These are phyloP conservation scores for Fusarium floridanum DNA, from an alignment of 2,329 filamentous ascomycete species.

Conservation along the genomic window DNA sequence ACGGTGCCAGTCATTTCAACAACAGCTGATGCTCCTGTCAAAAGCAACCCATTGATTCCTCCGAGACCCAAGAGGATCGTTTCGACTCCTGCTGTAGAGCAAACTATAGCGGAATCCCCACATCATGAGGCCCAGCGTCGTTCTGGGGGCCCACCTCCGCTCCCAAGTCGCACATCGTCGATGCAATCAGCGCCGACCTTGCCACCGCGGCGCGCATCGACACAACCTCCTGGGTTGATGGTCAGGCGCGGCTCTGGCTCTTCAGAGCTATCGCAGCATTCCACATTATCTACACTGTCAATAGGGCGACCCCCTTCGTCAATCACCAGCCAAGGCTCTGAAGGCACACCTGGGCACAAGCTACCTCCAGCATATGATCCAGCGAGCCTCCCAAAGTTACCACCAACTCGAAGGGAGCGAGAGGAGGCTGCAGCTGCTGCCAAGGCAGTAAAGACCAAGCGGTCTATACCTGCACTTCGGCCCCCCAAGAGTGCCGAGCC, in stretches of 20 bases:
- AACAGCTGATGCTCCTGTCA: slow-evolving; percentile 29
- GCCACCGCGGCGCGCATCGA: slow-evolving; percentile 63
- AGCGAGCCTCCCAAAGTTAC: slow-evolving; percentile 69
- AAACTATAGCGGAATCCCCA: slow-evolving; percentile 14
- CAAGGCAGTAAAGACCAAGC: slow-evolving; percentile 38
- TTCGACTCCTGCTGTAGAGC: slow-evolving; percentile 20
- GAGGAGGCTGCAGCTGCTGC: slow-evolving; percentile 57
- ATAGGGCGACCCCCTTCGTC: slow-evolving; percentile 61
- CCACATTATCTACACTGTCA: slow-evolving; percentile 66
- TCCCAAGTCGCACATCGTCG: slow-evolving; percentile 51
- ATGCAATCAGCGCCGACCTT: slow-evolving; percentile 59
- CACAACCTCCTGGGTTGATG: slow-evolving; percentile 55
- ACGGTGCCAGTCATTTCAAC: slow-evolving; percentile 53
- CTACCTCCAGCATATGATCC: slow-evolving; percentile 69
- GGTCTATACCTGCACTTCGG: slow-evolving; percentile 29
- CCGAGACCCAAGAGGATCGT: slow-evolving; percentile 37
- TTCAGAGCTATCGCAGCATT: slow-evolving; percentile 68
- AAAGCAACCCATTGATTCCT: slow-evolving; percentile 35
- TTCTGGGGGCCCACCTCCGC: slow-evolving; percentile 49
- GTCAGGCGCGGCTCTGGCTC: slow-evolving; percentile 68
- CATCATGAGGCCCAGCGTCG: slow-evolving; percentile 31
- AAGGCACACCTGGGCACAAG: slow-evolving; percentile 57
- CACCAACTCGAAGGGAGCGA: slow-evolving; percentile 66
- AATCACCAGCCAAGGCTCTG: slow-evolving; percentile 61
- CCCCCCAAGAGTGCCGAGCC: slow-evolving; percentile 45